Evolutionary conservation across 2,329 filamentous ascomycete genomes (phyloP).

Genomic region (Colletotrichum limetticola): DNA sequence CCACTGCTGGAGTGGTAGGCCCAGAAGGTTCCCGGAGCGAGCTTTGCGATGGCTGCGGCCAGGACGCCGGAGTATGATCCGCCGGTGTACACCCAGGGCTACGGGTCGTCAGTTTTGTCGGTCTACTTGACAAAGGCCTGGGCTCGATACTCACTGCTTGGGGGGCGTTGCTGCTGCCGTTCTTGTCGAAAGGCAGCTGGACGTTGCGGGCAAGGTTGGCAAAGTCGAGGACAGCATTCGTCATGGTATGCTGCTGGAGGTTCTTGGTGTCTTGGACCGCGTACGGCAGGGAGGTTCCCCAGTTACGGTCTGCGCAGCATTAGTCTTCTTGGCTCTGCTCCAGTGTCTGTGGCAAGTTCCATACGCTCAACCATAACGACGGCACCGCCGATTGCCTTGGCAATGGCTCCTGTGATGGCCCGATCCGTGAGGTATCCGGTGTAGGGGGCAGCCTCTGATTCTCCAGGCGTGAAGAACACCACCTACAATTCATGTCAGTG

Average conservation of each 20-base stretch:
- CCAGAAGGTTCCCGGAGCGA: conserved; percentile 67
- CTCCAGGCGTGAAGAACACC: conserved; percentile 63
- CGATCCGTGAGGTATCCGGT: conserved; percentile 60
- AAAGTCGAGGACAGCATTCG: conserved; percentile 64
- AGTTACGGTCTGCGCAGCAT: conserved; percentile 61
- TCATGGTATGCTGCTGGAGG: conserved; percentile 63
- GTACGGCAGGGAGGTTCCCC: conserved; percentile 66
- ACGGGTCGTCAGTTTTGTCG: not conserved
- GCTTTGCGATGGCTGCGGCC: conserved; percentile 64
- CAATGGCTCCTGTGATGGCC: conserved; percentile 60
- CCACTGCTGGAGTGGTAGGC: conserved; percentile 68
- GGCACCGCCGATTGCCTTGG: conserved; percentile 63
- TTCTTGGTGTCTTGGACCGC: conserved; percentile 60
- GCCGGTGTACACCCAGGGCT: conserved; percentile 67
- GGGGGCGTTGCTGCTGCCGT: conserved; percentile 58
- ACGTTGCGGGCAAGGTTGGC: conserved; percentile 64
- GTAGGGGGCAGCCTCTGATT: conserved; percentile 58
- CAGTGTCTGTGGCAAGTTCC: not conserved
- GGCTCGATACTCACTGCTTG: conserved; percentile 48
- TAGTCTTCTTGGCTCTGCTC: conserved; percentile 5
- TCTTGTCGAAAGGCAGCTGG: conserved; percentile 62
- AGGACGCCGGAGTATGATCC: conserved; percentile 68
- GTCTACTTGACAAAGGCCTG: rapidly evolving
- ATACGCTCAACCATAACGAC: conserved; percentile 65
- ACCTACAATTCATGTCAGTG: conserved; percentile 43